These are phyloP conservation scores for Skeletonema potamos DNA, from an alignment of 108 stramenopile genomes.

Conservation along the genomic window DNA sequence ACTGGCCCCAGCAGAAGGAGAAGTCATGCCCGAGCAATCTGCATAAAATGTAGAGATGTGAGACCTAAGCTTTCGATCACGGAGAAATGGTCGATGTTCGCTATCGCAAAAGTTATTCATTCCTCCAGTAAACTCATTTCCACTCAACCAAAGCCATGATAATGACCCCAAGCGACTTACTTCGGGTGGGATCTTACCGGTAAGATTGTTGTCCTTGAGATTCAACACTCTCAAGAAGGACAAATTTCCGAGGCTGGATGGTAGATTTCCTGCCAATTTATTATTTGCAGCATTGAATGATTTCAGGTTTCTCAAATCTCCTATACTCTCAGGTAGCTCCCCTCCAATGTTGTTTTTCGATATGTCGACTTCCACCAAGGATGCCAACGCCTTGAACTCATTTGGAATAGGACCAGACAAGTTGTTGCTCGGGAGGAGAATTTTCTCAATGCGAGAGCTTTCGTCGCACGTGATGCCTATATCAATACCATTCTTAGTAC, in stretches of 20 bases:
- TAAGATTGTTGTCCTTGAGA: not conserved
- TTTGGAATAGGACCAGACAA: not conserved
- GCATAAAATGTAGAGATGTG: not conserved
- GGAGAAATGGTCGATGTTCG: not conserved
- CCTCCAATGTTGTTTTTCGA: not conserved
- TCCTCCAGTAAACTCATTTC: not conserved
- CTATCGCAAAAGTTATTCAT: not conserved
- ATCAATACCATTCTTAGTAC: not conserved
- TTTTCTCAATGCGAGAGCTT: not conserved
- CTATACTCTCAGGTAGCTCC: not conserved
- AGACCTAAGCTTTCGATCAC: not conserved
- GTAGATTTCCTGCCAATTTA: not conserved
- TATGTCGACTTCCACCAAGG: not conserved
- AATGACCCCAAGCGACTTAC: not conserved
- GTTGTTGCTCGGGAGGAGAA: not conserved
- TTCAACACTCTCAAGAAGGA: not conserved
- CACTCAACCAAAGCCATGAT: not conserved
- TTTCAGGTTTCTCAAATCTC: not conserved
- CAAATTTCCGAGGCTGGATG: not conserved
- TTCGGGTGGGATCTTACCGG: not conserved
- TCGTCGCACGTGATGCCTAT: not conserved
- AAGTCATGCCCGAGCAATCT: not conserved
- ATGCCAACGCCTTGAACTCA: not conserved
- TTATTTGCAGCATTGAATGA: conserved; percentile 1
- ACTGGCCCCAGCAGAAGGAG: too few species aligned